phyloP scores from a whole-genome alignment of 441 rosid genomes.

The Melastoma candidum region DNA sequence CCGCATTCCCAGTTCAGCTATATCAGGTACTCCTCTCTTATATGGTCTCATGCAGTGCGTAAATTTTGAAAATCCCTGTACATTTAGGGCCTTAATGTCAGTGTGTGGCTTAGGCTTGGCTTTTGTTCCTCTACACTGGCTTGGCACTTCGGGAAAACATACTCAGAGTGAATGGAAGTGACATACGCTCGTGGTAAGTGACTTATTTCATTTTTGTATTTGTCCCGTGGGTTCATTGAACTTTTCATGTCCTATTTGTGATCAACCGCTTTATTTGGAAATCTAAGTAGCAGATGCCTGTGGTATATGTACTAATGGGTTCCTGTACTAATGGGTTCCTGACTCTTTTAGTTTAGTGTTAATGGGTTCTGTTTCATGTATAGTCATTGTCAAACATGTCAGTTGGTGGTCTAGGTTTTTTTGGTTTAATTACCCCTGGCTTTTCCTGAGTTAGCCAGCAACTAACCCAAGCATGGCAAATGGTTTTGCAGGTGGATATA shows the following conservation, averaged over 20 bases:
- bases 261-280: too few species aligned
- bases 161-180: constrained; percentile 90
- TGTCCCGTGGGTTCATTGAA: too few species aligned
- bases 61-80: background rate
- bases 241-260: background rate
- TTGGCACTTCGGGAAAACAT: constrained; percentile 93
- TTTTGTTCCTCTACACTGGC: constrained; percentile 86
- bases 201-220: background rate
- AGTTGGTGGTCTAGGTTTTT: too few species aligned
- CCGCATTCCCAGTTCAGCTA: constrained; percentile 89
- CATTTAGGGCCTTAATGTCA: background rate
- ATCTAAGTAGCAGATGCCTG: too few species aligned
- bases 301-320: too few species aligned
- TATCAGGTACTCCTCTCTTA: constrained; percentile 46
- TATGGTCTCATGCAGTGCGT: background rate
- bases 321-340: too few species aligned
- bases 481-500: constrained; percentile 84
- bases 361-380: too few species aligned
- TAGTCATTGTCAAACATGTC: too few species aligned
- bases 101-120: constrained; percentile 64
- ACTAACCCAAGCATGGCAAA: constrained; percentile 10
- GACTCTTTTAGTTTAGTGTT: too few species aligned
- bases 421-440: background rate
- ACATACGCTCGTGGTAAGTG: constrained; percentile 87
- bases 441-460: constrained; percentile 2